Evolutionary conservation across 768 basidiomycete genomes (phyloP), one percentile per base, ranked within the genome.

Genomic region (Panellus pusillus): DNA sequence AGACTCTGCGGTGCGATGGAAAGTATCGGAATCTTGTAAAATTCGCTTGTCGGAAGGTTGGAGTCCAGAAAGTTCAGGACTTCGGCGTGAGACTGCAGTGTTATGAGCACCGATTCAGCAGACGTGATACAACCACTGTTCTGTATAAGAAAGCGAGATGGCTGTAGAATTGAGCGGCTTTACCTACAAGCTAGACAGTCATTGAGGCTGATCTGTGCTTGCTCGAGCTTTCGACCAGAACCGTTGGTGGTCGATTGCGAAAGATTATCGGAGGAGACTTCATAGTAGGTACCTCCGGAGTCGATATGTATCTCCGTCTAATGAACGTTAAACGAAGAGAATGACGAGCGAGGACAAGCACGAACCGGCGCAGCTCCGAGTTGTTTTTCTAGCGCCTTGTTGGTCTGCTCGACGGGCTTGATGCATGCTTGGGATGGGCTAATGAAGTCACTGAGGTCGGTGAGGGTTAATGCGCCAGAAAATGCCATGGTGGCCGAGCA

Each of bases 141-240:
- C 50, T 12, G 36, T 20, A 39, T 39, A 44, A 47, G 43, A 42
- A 19, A 49, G 38, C 32, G 20, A 7, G 13, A 38, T 18, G 46
- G 15, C 18, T 14, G 19, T 27, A 5, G 35, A 38, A 20, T 9
- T 3, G 13, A 47, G 31, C 49, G 17, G 38, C 74, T 87, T 47
- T 65, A 92, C 95, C 93, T 97, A 80, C 97, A 98, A 20, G 97
- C 97, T 42, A 99, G 78, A 72, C 97, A 99, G 67, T 99, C 97
- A 61, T 97, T 98, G 63, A 99, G 71, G 66, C 87, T 98, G 61
- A 99, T 93, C 68, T 98, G 90, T 2, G 97, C 97, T 61, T 93
- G 92, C 63, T 93, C 82, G 11, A 99, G 78, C 70, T 91, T 94
- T 69, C 77, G 78, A 29, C 70, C 68, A 29, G 61, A 61, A 20